Conservation (phyloP, 495 filamentous ascomycete species). For the Aspergillus affinis region DNA sequence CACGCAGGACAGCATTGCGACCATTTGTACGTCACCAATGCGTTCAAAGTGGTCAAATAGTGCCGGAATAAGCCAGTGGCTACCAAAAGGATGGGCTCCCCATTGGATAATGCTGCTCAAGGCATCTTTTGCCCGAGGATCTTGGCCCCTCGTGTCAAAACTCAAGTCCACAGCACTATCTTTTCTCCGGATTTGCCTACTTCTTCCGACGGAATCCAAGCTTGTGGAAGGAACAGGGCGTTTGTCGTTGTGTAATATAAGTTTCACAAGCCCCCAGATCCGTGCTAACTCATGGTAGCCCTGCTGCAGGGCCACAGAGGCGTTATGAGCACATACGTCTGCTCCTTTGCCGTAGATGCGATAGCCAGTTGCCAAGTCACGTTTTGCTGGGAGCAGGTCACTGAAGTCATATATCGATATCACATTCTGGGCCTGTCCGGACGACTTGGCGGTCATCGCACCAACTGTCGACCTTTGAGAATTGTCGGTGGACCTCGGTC, state of each 20-base stretch:
- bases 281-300: conserved; percentile 74
- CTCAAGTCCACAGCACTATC: conserved; percentile 37
- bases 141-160: conserved; percentile 23
- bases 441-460: conserved; percentile 33
- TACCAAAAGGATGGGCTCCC: conserved; percentile 78
- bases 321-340: conserved; percentile 81
- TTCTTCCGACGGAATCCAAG: conserved; percentile 59
- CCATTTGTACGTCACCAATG: conserved; percentile 84
- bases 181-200: conserved; percentile 23
- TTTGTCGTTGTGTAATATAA: conserved; percentile 76
- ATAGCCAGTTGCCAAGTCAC: conserved; percentile 73
- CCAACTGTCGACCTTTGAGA: conserved; percentile 57
- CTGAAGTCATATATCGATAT: conserved; percentile 71
- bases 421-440: conserved; percentile 48
- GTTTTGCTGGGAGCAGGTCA: conserved; percentile 71
- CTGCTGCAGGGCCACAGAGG: conserved; percentile 68
- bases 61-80: conserved; percentile 64
- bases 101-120: conserved; percentile 69
- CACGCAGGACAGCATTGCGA: conserved; percentile 91
- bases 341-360: conserved; percentile 77
- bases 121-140: conserved; percentile 10
- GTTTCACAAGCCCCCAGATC: conserved; percentile 77
- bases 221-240: conserved; percentile 45
- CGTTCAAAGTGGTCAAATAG: conserved; percentile 75
- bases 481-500: conserved; percentile 49